Evolutionary conservation across 148 eudicot genomes (phyloP).

Genomic region (Cornus florida): DNA sequence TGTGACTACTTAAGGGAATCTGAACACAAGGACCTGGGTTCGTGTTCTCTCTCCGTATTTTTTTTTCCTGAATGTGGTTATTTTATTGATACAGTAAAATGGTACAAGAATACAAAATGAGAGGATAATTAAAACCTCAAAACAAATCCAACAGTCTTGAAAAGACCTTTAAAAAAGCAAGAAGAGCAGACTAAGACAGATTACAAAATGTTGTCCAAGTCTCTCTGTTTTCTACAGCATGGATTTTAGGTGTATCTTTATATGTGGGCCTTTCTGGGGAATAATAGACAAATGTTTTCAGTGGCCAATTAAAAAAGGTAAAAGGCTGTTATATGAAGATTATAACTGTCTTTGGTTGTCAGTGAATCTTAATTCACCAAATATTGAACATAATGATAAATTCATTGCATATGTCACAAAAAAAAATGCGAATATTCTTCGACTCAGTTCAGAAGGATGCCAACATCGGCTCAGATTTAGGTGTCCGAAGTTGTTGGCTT

Average conservation of each 20-base stretch:
- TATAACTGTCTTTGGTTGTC: background rate
- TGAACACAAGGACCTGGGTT: too few species aligned
- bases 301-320: too few species aligned
- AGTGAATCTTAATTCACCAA: background rate
- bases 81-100: too few species aligned
- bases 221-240: background rate
- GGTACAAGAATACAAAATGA: too few species aligned
- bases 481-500: background rate
- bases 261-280: background rate
- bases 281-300: background rate
- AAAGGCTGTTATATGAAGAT: background rate
- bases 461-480: background rate
- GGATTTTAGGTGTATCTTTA: background rate
- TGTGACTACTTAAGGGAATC: background rate
- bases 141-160: too few species aligned
- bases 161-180: too few species aligned
- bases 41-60: background rate
- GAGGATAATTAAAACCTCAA: too few species aligned
- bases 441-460: background rate
- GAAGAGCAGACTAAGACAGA: too few species aligned
- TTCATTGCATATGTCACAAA: background rate
- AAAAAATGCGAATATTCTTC: background rate
- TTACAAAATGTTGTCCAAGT: too few species aligned
- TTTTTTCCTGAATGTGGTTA: too few species aligned
- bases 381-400: background rate